Evolutionary conservation across 495 filamentous ascomycete species (phyloP), one percentile per base, ranked within the genome.

Genomic region (Xylaria acuta): DNA sequence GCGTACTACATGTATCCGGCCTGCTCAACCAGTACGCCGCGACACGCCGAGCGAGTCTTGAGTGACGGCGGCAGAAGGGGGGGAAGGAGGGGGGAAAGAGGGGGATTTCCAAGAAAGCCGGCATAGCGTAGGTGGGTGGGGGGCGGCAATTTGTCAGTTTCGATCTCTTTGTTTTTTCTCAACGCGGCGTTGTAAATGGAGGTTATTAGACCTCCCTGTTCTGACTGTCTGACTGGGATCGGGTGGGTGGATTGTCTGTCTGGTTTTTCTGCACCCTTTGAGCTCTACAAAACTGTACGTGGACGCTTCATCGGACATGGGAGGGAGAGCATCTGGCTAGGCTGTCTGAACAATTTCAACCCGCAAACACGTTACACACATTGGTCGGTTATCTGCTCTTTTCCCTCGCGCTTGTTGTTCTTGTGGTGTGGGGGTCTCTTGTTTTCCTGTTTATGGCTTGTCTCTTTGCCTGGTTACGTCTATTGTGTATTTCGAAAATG

Each of bases 321-420:
- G 41, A 18, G 47, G 49, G 36, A 38, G 67, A 41, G 68, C 59
- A 71, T 71, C 56, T 62, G 69, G 65, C 49, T 64, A 71, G 69
- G 69, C 47, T 64, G 60, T 71, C 69, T 71, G 45, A 56, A 62
- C 38, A 41, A 64, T 30, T 41, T 71, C 38, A 43, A 64, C 34
- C 45, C n/a, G 69, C 60, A 27, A 71, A 71, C 14, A 71, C 30
- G n/a, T 43, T 62, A 62, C 25, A 45, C 30, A 71, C 68, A 63
- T 45, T 51, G 69, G 69, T 71, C 69, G 69, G 59, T 63, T 71
- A 22, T 71, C 36, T 71, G 69, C 59, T 71, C 34, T 70, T 63
- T 71, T 34, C 12, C 11, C 25, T 71, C 22, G n/a, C 58, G 49
- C 58, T 43, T 53, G 30, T 63, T 40, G 14, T 43, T 43, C 47